Evolutionary conservation across 352 stramenopile genomes (phyloP).

Genomic region (Pythium chondricola): DNA sequence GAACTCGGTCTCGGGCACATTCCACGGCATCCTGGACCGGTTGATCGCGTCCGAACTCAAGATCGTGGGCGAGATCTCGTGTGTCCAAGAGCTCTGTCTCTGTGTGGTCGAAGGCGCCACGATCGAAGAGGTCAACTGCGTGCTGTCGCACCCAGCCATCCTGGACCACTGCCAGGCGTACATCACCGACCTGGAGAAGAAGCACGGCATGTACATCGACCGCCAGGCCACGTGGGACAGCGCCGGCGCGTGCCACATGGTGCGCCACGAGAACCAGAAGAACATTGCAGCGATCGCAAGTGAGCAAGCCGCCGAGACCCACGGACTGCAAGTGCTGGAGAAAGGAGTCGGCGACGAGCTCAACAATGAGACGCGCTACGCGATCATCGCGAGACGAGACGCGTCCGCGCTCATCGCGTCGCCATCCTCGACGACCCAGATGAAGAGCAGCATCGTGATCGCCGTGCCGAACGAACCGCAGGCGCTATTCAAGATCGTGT

Average conservation of each 20-base stretch:
- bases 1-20: slow-evolving; percentile 71
- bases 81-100: slow-evolving; percentile 58
- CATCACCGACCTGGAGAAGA: slow-evolving; percentile 56
- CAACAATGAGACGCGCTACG: slow-evolving; percentile 69
- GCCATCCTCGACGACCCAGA: slow-evolving; percentile 15
- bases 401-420: slow-evolving; percentile 23
- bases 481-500: slow-evolving; percentile 71
- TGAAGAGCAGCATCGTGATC: slow-evolving; percentile 66
- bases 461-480: slow-evolving; percentile 65
- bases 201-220: slow-evolving; percentile 44
- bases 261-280: slow-evolving; percentile 40
- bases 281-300: slow-evolving; percentile 58
- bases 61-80: slow-evolving; percentile 68
- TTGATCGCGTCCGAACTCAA: slow-evolving; percentile 59
- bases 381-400: slow-evolving; percentile 58
- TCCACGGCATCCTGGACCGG: slow-evolving; percentile 63
- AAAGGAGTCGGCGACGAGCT: slow-evolving; percentile 54
- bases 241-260: slow-evolving; percentile 57
- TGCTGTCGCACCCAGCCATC: slow-evolving; percentile 58
- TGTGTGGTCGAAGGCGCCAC: slow-evolving; percentile 33
- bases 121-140: slow-evolving; percentile 39
- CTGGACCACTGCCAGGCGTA: slow-evolving; percentile 63
- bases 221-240: slow-evolving; percentile 61
- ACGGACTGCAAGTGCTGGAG: slow-evolving; percentile 51
- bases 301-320: slow-evolving; percentile 44